A percentile compares a stretch with the other conserved stretches of the same genome.
These are phyloP conservation scores for Talaromyces wortmannii DNA, from an alignment of 495 filamentous ascomycete species.

Conservation along the genomic window DNA sequence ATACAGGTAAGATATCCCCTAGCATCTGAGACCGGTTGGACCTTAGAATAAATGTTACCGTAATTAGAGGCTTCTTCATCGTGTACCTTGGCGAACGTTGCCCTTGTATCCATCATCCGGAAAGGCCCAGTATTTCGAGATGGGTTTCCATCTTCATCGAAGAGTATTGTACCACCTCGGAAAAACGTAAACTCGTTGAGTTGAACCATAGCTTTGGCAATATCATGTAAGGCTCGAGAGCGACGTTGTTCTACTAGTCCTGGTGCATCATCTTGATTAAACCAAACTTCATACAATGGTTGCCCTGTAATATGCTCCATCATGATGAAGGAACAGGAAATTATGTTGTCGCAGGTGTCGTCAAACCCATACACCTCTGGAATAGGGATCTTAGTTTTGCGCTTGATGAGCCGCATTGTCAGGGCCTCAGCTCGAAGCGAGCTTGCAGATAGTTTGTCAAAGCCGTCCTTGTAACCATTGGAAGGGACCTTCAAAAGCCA, in stretches of 20 bases:
- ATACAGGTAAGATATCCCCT: slow-evolving; percentile 13
- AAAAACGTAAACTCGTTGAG: slow-evolving; percentile 18
- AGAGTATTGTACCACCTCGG: slow-evolving; percentile 11
- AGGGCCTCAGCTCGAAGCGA: slow-evolving; percentile 9
- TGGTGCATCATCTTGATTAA: slow-evolving; percentile 1
- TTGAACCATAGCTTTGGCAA: slow-evolving; percentile 24
- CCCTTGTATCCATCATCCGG: background rate
- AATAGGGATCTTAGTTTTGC: slow-evolving; percentile 17
- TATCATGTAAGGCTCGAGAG: slow-evolving; percentile 10
- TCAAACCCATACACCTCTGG: slow-evolving; percentile 18
- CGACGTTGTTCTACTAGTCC: slow-evolving; percentile 8
- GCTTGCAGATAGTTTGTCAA: slow-evolving; percentile 7
- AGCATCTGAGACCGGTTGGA: slow-evolving; percentile 8
- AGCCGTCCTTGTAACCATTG: slow-evolving; percentile 7
- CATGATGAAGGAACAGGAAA: slow-evolving; percentile 13
- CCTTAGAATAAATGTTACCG: slow-evolving; percentile 6
- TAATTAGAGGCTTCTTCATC: background rate
- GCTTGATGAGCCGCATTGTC: slow-evolving; percentile 13
- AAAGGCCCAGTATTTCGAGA: background rate
- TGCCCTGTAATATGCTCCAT: slow-evolving; percentile 16
- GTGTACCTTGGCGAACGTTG: background rate
- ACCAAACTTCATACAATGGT: slow-evolving; percentile 16
- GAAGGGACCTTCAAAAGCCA: slow-evolving; percentile 15
- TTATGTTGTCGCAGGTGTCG: slow-evolving; percentile 5
- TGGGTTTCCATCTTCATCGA: slow-evolving; percentile 4